These are phyloP conservation scores for Fraxinus floribunda DNA, from an alignment of 305 asterid genomes.

Conservation along the genomic window DNA sequence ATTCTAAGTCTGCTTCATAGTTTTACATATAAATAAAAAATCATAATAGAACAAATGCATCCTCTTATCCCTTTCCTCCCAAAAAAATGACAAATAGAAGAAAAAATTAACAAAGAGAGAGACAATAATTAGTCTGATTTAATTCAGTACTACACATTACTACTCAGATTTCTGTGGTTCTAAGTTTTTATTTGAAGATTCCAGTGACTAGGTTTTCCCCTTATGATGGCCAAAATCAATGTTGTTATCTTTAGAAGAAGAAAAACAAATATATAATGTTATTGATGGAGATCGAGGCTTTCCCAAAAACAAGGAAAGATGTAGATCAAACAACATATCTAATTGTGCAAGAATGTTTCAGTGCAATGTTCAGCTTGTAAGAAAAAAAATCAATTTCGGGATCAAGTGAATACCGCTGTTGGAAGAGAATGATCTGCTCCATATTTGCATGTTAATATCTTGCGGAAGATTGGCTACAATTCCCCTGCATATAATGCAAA, in stretches of 20 bases:
- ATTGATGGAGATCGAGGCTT: background rate
- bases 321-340: background rate
- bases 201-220: background rate
- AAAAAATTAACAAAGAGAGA: background rate
- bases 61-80: constrained; percentile 1
- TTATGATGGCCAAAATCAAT: background rate
- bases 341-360: background rate
- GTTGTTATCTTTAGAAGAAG: background rate
- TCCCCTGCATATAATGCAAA: constrained; percentile 46
- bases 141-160: background rate
- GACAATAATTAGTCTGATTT: background rate
- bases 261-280: background rate
- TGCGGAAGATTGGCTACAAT: constrained; percentile 29
- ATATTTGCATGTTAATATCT: constrained; percentile 33
- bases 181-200: background rate
- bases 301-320: background rate
- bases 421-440: constrained; percentile 57
- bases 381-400: background rate
- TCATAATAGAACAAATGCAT: background rate
- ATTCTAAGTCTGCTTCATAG: background rate
- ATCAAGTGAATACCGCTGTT: constrained; percentile 48
- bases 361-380: background rate
- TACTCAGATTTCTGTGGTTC: background rate
- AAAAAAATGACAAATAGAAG: background rate
- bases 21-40: background rate